Evolutionary conservation across 208 protist species (phyloP).

Genomic region (Trypanosoma vivax): DNA sequence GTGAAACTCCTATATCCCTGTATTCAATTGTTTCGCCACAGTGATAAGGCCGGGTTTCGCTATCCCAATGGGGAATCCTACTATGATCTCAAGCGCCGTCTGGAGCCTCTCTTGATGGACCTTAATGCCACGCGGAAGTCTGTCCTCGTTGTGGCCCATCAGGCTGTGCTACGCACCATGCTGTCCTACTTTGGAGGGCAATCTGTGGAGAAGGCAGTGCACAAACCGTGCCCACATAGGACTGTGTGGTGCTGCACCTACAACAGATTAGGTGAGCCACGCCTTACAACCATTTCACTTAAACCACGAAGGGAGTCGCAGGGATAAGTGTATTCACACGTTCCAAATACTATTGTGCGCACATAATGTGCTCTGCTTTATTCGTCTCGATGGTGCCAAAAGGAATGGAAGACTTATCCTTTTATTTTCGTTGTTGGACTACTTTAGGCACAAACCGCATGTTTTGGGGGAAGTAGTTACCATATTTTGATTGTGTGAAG

Average conservation of each 20-base stretch:
- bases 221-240: slow-evolving; percentile 60
- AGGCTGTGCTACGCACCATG: slow-evolving; percentile 70
- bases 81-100: slow-evolving; percentile 58
- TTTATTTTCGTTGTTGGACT: too few species aligned
- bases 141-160: slow-evolving; percentile 71
- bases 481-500: too few species aligned
- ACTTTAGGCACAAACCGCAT: too few species aligned
- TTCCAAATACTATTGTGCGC: too few species aligned
- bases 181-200: slow-evolving; percentile 72
- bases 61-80: slow-evolving; percentile 85
- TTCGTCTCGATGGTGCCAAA: too few species aligned
- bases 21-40: slow-evolving; percentile 59
- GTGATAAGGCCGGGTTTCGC: slow-evolving; percentile 76
- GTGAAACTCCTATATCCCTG: slow-evolving; percentile 55
- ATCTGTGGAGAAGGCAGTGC: slow-evolving; percentile 62
- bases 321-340: too few species aligned
- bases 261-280: slow-evolving; percentile 52
- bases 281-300: slow-evolving; percentile 43
- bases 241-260: slow-evolving; percentile 74
- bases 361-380: too few species aligned
- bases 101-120: slow-evolving; percentile 62
- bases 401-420: too few species aligned
- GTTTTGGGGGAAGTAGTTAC: too few species aligned
- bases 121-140: slow-evolving; percentile 42
- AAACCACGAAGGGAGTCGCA: slow-evolving; percentile 14